Percentiles rank a stretch among this genome's conserved stretches.
Conservation (phyloP, 164 flowering plant species). For the Warburgia ugandensis region DNA sequence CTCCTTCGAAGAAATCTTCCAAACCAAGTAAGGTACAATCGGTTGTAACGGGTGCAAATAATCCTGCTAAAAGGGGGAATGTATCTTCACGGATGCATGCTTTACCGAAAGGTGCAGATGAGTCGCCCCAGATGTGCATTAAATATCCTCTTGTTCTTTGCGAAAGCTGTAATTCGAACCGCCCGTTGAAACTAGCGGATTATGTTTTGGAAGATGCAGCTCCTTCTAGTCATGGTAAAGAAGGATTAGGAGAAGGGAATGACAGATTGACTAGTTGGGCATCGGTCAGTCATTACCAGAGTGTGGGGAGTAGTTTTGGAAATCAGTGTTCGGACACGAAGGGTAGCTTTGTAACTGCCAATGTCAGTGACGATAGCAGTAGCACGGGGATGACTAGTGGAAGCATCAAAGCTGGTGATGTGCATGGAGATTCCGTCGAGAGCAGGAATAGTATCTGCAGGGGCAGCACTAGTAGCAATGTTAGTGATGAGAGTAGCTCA, state of each 20-base stretch:
- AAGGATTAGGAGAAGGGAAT: too few relatives aligned
- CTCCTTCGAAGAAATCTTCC: slow-evolving; percentile 15
- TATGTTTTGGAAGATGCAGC: too few relatives aligned
- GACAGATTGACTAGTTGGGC: too few relatives aligned
- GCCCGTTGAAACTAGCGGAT: too few relatives aligned
- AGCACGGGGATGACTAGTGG: slow-evolving; percentile 37
- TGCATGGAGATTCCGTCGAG: slow-evolving; percentile 36
- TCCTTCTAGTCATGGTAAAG: slow-evolving; percentile 24
- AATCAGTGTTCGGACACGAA: slow-evolving; percentile 52
- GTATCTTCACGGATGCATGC: slow-evolving; percentile 14
- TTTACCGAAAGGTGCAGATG: not conserved
- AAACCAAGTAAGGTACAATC: slow-evolving; percentile 10
- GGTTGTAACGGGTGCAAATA: not conserved
- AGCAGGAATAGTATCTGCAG: slow-evolving; percentile 52
- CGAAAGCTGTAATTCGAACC: not conserved
- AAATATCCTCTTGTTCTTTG: not conserved
- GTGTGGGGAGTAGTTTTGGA: slow-evolving; percentile 1
- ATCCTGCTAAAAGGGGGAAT: slow-evolving; percentile 9
- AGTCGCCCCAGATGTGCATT: not conserved
- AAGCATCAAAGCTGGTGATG: slow-evolving; percentile 36
- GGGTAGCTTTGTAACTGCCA: slow-evolving; percentile 53
- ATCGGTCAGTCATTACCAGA: too few relatives aligned
- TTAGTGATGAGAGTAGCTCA: slow-evolving; percentile 79
- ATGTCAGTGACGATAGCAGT: slow-evolving; percentile 48
- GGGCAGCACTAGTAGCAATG: slow-evolving; percentile 69